phyloP scores from a whole-genome alignment of 805 yeast species.

The Candida boleticola region DNA sequence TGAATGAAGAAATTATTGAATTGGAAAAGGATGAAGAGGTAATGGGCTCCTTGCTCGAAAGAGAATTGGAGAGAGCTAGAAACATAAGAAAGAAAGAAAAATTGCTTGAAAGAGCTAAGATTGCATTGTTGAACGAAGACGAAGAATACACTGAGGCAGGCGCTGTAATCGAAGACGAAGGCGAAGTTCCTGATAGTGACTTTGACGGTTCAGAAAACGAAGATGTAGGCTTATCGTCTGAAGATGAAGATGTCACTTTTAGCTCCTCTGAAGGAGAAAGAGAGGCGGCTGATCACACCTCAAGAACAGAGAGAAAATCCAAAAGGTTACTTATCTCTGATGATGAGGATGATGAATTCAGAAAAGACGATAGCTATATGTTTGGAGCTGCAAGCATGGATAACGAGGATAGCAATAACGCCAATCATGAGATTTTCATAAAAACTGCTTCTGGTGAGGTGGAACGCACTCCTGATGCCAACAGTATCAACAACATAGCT shows the following conservation, averaged over 20 bases:
- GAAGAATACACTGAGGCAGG: constrained; percentile 13
- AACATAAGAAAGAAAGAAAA: constrained; percentile 44
- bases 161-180: constrained; percentile 10
- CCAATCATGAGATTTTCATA: constrained; percentile 12
- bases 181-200: constrained; percentile 21
- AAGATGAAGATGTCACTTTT: constrained; percentile 17
- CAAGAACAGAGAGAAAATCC: constrained; percentile 7
- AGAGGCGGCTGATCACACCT: constrained; percentile 6
- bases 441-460: constrained; percentile 11
- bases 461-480: constrained; percentile 5
- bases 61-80: constrained; percentile 49
- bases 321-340: constrained; percentile 5
- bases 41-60: constrained; percentile 45
- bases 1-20: constrained; percentile 30
- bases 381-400: constrained; percentile 16
- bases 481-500: not conserved
- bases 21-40: constrained; percentile 43
- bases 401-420: constrained; percentile 10
- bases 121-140: constrained; percentile 23
- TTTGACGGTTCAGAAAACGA: constrained; percentile 23
- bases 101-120: constrained; percentile 34
- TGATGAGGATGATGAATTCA: constrained; percentile 13
- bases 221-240: constrained; percentile 15
- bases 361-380: constrained; percentile 29
- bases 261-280: constrained; percentile 20